Base-by-base conservation (phyloP, 345 rosid species). In the Boechera retrofracta region DNA sequence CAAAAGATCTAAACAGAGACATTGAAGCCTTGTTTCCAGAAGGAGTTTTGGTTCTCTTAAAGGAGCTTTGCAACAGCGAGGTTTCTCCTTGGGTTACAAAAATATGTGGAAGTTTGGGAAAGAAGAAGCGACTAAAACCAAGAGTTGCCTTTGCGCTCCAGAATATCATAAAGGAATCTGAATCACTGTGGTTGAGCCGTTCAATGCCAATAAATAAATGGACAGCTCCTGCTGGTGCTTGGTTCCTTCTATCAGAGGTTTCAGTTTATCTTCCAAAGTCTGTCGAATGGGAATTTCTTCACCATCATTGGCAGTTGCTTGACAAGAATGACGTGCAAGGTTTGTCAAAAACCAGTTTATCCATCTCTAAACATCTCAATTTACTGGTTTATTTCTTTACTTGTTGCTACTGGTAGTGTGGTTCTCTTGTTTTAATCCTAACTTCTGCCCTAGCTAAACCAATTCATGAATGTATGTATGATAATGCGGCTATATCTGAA, bases 191-290 rank as follows among this genome's bases (percentile, higher is more conserved):
- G 99, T 77, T 89, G 80, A 86, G 83, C 57, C 85, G 82, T 41
- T 89, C 88, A 39, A 69, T 79, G 92, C 88, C 97, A 2, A 87
- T 90, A 12, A 85, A 87, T 57, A 89, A 86, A 82, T 92, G 99
- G 99, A 88, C 92, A 42, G 98, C 98, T 33, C 97, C 98, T 72
- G 78, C 88, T 47, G 99, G 99, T 80, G 90, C 96, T 73, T 92
- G 99, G 99, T 78, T 95, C 79, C 98, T 95, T 83, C 86, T 95
- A n/a, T 88, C 98, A 24, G 98, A 90, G 86, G 89, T 92, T 72
- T 92, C 98, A 15, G 76, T 77, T 51, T 85, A 78, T 78, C 91
- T 92, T 71, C 75, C 92, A 61, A 86, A 85, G 77, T 82, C 97
- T 49, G 85, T 87, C 75, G 93, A 88, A 31, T 95, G 99, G 99